Conservation (phyloP, 2,329 filamentous ascomycete species). For the Nectriaceae sp. region DNA sequence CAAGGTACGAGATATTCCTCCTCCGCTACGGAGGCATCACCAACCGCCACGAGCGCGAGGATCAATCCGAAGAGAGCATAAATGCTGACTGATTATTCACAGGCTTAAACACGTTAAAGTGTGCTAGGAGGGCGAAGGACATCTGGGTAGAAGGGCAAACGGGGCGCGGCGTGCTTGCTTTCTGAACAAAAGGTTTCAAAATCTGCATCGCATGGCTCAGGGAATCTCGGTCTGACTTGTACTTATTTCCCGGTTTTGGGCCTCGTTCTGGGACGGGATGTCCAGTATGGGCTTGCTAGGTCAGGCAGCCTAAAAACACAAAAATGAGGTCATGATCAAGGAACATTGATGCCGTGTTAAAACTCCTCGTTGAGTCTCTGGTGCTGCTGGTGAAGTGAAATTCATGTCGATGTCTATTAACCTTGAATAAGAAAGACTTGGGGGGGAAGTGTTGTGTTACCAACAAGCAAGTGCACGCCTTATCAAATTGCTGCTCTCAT, state of each 20-base stretch:
- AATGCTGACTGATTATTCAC: constrained; percentile 17
- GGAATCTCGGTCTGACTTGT: constrained; percentile 41
- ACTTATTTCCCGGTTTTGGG: constrained; percentile 39
- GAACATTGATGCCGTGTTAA: constrained; percentile 3
- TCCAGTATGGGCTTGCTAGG: constrained; percentile 34
- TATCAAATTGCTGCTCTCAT: too few relatives aligned
- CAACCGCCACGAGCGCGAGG: not conserved
- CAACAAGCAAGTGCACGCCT: too few relatives aligned
- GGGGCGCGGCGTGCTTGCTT: constrained; percentile 39
- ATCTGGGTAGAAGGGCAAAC: constrained; percentile 36
- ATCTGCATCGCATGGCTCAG: constrained; percentile 43
- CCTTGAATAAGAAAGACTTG: too few relatives aligned
- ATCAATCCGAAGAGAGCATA: not conserved
- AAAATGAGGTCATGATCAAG: constrained; percentile 43
- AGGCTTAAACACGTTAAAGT: constrained; percentile 33
- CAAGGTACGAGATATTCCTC: constrained; percentile 67
- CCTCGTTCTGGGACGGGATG: constrained; percentile 39
- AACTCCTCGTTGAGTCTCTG: not conserved
- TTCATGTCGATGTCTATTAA: too few relatives aligned
- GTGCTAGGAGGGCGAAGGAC: constrained; percentile 29
- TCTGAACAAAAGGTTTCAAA: constrained; percentile 35
- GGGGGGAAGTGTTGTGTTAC: too few relatives aligned
- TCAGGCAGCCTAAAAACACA: constrained; percentile 35
- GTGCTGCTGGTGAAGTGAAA: not conserved
- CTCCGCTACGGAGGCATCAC: not conserved